Evolutionary conservation across 1,139 yeast genomes (phyloP).

Genomic region (Waltiozyma solani): DNA sequence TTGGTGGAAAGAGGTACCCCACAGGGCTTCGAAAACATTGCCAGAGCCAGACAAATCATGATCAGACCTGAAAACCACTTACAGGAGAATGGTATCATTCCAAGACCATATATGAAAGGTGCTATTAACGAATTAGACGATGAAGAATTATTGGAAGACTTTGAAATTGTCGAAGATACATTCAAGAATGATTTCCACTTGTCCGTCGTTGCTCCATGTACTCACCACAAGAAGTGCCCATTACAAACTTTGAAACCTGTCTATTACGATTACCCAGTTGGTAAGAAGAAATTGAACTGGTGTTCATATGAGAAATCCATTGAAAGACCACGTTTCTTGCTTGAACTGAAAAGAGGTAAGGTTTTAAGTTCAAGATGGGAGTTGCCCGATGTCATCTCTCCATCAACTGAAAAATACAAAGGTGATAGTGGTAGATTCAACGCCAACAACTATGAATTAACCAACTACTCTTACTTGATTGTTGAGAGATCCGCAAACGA

Average conservation of each 20-base stretch:
- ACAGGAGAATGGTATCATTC: slow-evolving; percentile 50
- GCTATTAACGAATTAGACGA: slow-evolving; percentile 27
- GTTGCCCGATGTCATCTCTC: slow-evolving; percentile 18
- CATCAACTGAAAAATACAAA: slow-evolving; percentile 35
- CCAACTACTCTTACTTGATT: slow-evolving; percentile 69
- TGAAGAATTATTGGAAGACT: slow-evolving; percentile 31
- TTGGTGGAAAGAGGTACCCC: slow-evolving; percentile 87
- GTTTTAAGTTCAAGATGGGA: slow-evolving; percentile 70
- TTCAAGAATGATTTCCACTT: slow-evolving; percentile 38
- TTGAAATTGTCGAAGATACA: slow-evolving; percentile 19
- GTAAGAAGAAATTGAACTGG: slow-evolving; percentile 47
- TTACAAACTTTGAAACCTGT: slow-evolving; percentile 70
- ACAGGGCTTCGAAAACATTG: slow-evolving; percentile 77
- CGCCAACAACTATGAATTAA: slow-evolving; percentile 62
- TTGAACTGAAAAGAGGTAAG: slow-evolving; percentile 79
- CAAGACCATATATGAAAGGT: slow-evolving; percentile 60
- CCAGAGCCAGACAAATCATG: slow-evolving; percentile 84
- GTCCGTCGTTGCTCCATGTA: slow-evolving; percentile 76
- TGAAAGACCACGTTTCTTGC: slow-evolving; percentile 63
- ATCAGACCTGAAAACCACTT: slow-evolving; percentile 67
- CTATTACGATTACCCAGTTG: slow-evolving; percentile 49
- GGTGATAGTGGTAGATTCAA: slow-evolving; percentile 64
- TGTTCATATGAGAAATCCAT: slow-evolving; percentile 71
- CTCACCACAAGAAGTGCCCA: slow-evolving; percentile 86
- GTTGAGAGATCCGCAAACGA: slow-evolving; percentile 45